Evolutionary conservation across 192 early-diverging fungal species (phyloP), one percentile per base, ranked within the genome.

Genomic region (Diversispora epigaea): DNA sequence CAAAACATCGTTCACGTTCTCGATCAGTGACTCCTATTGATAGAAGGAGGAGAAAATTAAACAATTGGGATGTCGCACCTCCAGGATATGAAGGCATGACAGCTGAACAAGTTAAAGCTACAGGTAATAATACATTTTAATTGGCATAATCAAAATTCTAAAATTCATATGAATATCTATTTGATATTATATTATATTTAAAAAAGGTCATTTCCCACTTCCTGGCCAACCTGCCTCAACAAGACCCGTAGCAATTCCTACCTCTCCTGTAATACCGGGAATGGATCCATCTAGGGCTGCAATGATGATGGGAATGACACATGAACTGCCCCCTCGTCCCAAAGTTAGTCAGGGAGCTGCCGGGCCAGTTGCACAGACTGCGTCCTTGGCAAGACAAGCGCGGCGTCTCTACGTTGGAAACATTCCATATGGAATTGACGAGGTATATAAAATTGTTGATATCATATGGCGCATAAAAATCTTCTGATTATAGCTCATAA

Each of bases 11-110:
- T 52, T 83, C 83, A 32, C 79, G 81, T 12, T 75, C 73, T 54
- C 60, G 73, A 46, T 75, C 73, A 19, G 41, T 75, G 25, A 75
- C 63, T 32, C 96, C 97, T 15, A 77, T 99, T 21, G 90, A 96
- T 76, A 83, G 91, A 75, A 80, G 94, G 66, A 81, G 80, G 15
- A 84, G 91, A 19, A 95, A 93, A 79, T 87, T 97, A 41, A 89
- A 90, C 70, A 89, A 92, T 79, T 99, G 97, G 97, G 97, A 99
- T 84, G 81, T 93, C 64, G 83, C 94, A 10, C 97, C 97, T 45
- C 85, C 87, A 10, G 95, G 95, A 25, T 97, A 89, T 73, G 95
- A 98, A 79, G 89, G 86, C 56, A 87, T 97, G 81, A 87, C 90
- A 32, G 93, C 93, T 9, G 78, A 84, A 54, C 93, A 97, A 68